Evolutionary conservation across 1,139 yeast genomes (phyloP).

Genomic region (Nakaseomyces nivariensis): DNA sequence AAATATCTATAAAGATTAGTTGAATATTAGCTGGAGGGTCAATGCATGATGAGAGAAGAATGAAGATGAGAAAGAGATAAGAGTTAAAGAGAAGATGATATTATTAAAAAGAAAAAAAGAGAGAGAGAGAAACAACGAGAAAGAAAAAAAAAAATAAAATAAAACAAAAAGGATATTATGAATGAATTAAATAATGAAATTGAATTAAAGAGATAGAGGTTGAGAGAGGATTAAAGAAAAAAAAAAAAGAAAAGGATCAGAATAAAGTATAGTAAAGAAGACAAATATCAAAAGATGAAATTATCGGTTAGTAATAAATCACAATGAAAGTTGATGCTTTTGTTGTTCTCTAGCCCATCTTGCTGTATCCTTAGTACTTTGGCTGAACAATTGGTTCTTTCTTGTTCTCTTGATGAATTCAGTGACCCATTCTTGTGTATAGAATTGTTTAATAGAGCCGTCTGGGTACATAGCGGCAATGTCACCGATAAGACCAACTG

Average conservation of each 20-base stretch:
- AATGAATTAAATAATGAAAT: neutral
- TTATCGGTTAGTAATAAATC: neutral
- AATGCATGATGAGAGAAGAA: neutral
- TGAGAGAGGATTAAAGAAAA: constrained; percentile 3
- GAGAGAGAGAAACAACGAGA: constrained; percentile 6
- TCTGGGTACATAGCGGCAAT: constrained; percentile 77
- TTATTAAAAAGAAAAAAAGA: constrained; percentile 7
- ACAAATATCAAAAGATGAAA: constrained; percentile 10
- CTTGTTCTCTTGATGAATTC: constrained; percentile 69
- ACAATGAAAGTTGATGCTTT: constrained; percentile 29
- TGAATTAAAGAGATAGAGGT: constrained; percentile 2
- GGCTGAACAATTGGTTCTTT: constrained; percentile 48
- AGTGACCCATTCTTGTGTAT: constrained; percentile 66
- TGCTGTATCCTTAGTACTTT: constrained; percentile 75
- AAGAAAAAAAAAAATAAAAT: neutral
- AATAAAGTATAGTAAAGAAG: constrained; percentile 6
- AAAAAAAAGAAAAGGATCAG: constrained; percentile 4
- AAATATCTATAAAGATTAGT: too few species aligned
- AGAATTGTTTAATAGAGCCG: constrained; percentile 59
- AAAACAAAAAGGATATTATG: constrained; percentile 2
- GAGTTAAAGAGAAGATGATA: neutral
- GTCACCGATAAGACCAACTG: constrained; percentile 88
- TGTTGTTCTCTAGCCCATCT: constrained; percentile 89
- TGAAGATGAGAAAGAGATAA: neutral
- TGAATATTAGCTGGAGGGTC: neutral